phyloP scores from a whole-genome alignment of 192 early-diverging fungal species.

The Spinellus fusiger region DNA sequence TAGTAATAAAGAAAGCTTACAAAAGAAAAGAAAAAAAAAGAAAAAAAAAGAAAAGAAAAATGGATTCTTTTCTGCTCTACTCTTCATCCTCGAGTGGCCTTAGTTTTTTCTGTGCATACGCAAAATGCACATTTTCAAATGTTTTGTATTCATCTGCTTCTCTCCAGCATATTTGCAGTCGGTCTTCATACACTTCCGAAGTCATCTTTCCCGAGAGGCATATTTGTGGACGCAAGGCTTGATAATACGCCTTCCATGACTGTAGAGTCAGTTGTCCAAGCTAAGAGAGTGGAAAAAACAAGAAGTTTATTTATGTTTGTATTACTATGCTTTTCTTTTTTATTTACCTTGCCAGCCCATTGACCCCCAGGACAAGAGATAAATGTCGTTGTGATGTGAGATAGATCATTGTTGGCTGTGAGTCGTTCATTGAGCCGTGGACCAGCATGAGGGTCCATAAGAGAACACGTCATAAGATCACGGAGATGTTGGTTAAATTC shows the following conservation, averaged over 20 bases:
- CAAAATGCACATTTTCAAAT: conserved; percentile 37
- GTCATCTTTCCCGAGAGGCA: conserved; percentile 17
- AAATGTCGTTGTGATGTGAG: conserved; percentile 14
- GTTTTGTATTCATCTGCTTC: conserved; percentile 32
- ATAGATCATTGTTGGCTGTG: conserved; percentile 1
- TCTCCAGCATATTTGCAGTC: conserved; percentile 17
- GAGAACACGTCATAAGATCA: conserved; percentile 4
- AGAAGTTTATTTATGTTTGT: not conserved
- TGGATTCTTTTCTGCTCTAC: not conserved
- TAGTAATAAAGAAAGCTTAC: not conserved
- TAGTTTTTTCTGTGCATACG: conserved; percentile 31
- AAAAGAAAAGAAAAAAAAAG: not conserved
- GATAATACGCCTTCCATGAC: conserved; percentile 26
- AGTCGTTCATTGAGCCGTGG: conserved; percentile 19
- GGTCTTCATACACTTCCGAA: conserved; percentile 21
- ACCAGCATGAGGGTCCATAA: conserved; percentile 19
- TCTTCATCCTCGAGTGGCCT: not conserved
- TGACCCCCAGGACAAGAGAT: conserved; percentile 33
- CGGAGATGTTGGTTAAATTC: conserved; percentile 15
- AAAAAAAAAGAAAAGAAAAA: not conserved
- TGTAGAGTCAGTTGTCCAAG: conserved; percentile 32
- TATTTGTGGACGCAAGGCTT: conserved; percentile 23
- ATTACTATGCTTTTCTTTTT: not conserved
- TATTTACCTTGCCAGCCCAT: conserved; percentile 34
- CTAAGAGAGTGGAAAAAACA: conserved; percentile 5